Percentiles rank a stretch among this genome's conserved stretches.
phyloP scores from a whole-genome alignment of 2,329 filamentous ascomycete genomes.

The Xylaria sp. region DNA sequence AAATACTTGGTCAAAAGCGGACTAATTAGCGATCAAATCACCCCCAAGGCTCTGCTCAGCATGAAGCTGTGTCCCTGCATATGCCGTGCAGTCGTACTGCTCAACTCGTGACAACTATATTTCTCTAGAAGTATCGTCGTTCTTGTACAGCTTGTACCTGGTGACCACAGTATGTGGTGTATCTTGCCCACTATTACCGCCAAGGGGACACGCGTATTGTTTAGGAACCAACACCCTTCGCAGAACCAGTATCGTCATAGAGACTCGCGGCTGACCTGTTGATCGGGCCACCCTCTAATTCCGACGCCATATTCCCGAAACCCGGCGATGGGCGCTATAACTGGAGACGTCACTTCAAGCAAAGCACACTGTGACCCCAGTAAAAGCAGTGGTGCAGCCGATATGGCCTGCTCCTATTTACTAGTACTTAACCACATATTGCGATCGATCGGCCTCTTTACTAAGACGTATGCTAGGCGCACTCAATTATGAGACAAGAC shows the following conservation, averaged over 20 bases:
- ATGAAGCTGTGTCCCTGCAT: not conserved
- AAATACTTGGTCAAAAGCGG: not conserved
- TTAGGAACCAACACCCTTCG: not conserved
- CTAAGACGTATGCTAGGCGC: not conserved
- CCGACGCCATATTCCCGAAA: not conserved
- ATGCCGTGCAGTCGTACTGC: not conserved
- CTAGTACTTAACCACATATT: constrained; percentile 14
- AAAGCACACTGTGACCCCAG: not conserved
- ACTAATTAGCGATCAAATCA: constrained; percentile 9
- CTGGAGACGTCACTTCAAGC: not conserved
- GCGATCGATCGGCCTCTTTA: constrained; percentile 1
- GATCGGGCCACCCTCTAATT: not conserved
- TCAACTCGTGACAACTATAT: not conserved
- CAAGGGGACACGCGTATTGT: not conserved
- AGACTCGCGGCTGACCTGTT: constrained; percentile 3
- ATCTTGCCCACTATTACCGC: not conserved
- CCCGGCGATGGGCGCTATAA: not conserved
- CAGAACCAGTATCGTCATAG: not conserved
- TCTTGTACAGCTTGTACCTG: not conserved
- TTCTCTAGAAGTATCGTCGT: not conserved
- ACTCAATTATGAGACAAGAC: not conserved
- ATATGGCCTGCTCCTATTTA: not conserved
- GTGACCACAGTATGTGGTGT: constrained; percentile 3
- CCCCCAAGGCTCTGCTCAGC: not conserved
- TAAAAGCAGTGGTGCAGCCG: not conserved